phyloP scores from a whole-genome alignment of 176 grass and related monocot species.

The sorghum (Sorghum bicolor) region Sorghum_bicolor_NCBIv3 NC_012879.2:59226001-59226500 shows the following conservation, averaged over 20 bases:
- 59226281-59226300: conserved; percentile 54
- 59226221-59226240: conserved; percentile 40
- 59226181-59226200: conserved; percentile 47
- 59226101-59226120: conserved; percentile 60
- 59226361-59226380: conserved; percentile 81
- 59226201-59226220: conserved; percentile 49
- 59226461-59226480: conserved; percentile 52
- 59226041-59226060: conserved; percentile 38
- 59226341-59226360: conserved; percentile 49
- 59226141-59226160: conserved; percentile 37
- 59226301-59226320: conserved; percentile 58
- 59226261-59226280: conserved; percentile 58
- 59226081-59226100: conserved; percentile 88
- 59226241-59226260: conserved; percentile 42
- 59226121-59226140: conserved; percentile 45
- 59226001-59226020: conserved; percentile 30
- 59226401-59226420: conserved; percentile 72
- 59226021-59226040: conserved; percentile 44
- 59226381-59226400: conserved; percentile 75
- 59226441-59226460: conserved; percentile 60
- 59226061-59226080: conserved; percentile 78
- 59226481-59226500: conserved; percentile 49
- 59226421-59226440: conserved; percentile 66
- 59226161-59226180: conserved; percentile 52
- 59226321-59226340: conserved; percentile 49